phyloP scores from a whole-genome alignment of 2,329 filamentous ascomycete genomes.

The Clarireedia paspali region DNA sequence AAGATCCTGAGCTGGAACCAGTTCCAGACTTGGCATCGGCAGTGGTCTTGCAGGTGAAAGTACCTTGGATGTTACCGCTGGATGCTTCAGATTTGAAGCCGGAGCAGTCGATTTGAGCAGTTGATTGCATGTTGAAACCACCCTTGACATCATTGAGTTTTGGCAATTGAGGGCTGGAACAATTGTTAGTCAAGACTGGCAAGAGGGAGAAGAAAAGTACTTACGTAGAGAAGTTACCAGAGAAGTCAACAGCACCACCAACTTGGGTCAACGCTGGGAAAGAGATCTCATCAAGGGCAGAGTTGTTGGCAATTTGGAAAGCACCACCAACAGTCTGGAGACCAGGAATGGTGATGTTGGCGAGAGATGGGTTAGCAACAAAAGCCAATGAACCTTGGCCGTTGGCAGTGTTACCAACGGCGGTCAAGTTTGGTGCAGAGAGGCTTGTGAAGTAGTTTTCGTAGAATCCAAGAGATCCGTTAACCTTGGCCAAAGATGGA shows the following conservation, averaged over 20 bases:
- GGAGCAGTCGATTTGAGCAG: slow-evolving; percentile 22
- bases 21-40: slow-evolving; percentile 20
- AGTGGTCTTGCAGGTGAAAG: slow-evolving; percentile 35
- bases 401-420: slow-evolving; percentile 37
- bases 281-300: slow-evolving; percentile 56
- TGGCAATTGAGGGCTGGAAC: slow-evolving; percentile 60
- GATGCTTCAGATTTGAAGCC: slow-evolving; percentile 20
- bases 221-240: slow-evolving; percentile 77
- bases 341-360: slow-evolving; percentile 68
- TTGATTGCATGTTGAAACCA: slow-evolving; percentile 52
- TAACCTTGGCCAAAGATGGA: slow-evolving; percentile 65
- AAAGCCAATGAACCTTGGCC: slow-evolving; percentile 50
- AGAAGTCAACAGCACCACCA: slow-evolving; percentile 74
- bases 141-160: slow-evolving; percentile 60
- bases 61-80: slow-evolving; percentile 38
- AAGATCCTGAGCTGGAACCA: slow-evolving; percentile 26
- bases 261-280: slow-evolving; percentile 64
- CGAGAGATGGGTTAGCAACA: slow-evolving; percentile 52
- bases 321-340: slow-evolving; percentile 68
- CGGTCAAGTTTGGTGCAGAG: slow-evolving; percentile 62
- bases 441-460: slow-evolving; percentile 61
- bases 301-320: slow-evolving; percentile 88
- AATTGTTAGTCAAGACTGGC: slow-evolving; percentile 17
- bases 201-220: slow-evolving; percentile 30
- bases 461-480: slow-evolving; percentile 77